Evolutionary conservation across 1,284 basidiomycete genomes (phyloP), one percentile per base, ranked within the genome.

Genomic region (Crucibulum parvulum): DNA sequence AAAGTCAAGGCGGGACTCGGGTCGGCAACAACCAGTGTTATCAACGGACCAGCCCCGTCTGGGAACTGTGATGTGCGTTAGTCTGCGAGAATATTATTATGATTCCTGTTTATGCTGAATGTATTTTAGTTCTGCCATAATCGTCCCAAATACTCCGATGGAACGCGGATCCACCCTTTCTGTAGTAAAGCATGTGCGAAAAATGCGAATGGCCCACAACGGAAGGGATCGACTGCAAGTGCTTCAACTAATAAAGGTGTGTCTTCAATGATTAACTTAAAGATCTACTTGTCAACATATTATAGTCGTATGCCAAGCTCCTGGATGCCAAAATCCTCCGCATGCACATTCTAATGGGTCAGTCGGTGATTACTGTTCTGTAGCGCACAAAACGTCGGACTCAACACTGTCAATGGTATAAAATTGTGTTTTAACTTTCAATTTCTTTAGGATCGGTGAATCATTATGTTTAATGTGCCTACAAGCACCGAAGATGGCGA

Each of bases 141-240:
- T 56, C 78, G 84, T 36, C 85, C 86, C 39, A 86, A 85, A 64
- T 81, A 82, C 60, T 75, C 76, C 38, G 87, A 88, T 65, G 84
- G 85, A 15, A 77, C 75, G 13, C 81, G 76, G 48, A 81, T 75
- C 3, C 85, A 87, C 69, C 79, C 83, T 15, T 88, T 80, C 67
- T 88, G 87, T 65, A 75, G 85, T 67, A 87, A 84, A 65, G 79
- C 84, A 7, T 88, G 87, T 63, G 86, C 87, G 6, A 79, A 77
- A 62, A 80, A 77, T 53, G 79, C 81, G 6, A 63, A 60, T 41
- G 69, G 63, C n/a, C 61, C 66, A 5, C 69, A 69, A 8, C 56
- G 65, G 34, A 69, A 69, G 52, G 43, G 55, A 18, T 50, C 62
- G 7, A 67, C 66, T 35, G 59, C 57, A 39, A 61, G 53, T 38